Conservation (phyloP, 768 basidiomycete species). For the Holtermanniella nyarrowii region DNA sequence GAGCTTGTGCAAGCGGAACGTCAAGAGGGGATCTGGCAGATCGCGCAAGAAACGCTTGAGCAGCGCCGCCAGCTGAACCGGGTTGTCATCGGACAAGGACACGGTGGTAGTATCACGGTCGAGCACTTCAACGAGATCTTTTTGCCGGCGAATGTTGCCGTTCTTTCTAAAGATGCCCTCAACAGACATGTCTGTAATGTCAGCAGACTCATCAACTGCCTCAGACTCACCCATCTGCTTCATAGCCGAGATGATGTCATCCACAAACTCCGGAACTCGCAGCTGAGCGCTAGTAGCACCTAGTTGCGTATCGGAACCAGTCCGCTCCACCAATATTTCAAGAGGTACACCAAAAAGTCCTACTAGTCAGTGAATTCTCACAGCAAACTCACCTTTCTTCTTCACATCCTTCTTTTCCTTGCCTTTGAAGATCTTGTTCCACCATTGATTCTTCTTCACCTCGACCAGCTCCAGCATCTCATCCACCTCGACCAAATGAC, state of each 20-base stretch:
- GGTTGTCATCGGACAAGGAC: slow-evolving; percentile 86
- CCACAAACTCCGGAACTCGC: slow-evolving; percentile 91
- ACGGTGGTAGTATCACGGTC: slow-evolving; percentile 89
- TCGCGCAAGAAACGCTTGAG: slow-evolving; percentile 96
- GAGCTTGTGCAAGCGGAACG: slow-evolving; percentile 81
- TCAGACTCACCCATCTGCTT: slow-evolving; percentile 84
- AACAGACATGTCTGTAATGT: slow-evolving; percentile 78
- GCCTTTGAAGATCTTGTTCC: slow-evolving; percentile 89
- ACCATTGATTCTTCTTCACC: slow-evolving; percentile 83
- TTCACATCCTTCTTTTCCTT: slow-evolving; percentile 67
- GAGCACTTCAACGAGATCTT: slow-evolving; percentile 80
- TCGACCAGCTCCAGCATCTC: slow-evolving; percentile 90
- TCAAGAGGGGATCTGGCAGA: slow-evolving; percentile 89
- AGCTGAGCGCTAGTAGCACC: slow-evolving; percentile 72
- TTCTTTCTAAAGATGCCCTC: slow-evolving; percentile 98
- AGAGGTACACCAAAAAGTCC: slow-evolving; percentile 90
- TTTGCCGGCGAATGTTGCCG: slow-evolving; percentile 87
- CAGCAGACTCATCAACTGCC: neutral
- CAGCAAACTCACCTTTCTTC: slow-evolving; percentile 51
- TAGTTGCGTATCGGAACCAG: slow-evolving; percentile 88
- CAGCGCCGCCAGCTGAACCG: slow-evolving; percentile 90
- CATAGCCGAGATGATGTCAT: slow-evolving; percentile 97
- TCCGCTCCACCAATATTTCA: slow-evolving; percentile 82
- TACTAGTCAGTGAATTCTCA: slow-evolving; percentile 33
- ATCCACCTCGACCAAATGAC: slow-evolving; percentile 61